Evolutionary conservation across 2,329 filamentous ascomycete species (phyloP).

Genomic region (Colletotrichum costaricense): DNA sequence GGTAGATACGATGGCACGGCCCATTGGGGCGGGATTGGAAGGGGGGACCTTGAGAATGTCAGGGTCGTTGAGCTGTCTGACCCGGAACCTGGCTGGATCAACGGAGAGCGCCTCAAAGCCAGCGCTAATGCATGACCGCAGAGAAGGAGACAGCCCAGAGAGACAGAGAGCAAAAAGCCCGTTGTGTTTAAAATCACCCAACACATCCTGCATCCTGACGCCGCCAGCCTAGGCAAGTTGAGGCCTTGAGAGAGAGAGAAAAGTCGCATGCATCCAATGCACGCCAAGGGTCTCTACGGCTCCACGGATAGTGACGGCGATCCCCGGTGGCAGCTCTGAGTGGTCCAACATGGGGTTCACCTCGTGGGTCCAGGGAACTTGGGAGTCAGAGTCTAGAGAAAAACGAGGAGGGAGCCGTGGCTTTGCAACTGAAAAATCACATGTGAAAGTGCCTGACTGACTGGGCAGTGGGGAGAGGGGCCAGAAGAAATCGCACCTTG

Average conservation of each 20-base stretch:
- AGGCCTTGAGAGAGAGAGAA: conserved; percentile 16
- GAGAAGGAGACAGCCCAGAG: neutral
- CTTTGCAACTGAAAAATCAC: conserved; percentile 34
- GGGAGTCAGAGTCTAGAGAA: conserved; percentile 8
- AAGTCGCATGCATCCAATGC: conserved; percentile 24
- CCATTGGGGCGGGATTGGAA: conserved; percentile 22
- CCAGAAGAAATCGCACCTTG: neutral
- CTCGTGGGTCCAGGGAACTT: conserved; percentile 21
- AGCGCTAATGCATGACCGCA: neutral
- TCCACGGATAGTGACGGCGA: conserved; percentile 30
- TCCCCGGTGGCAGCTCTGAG: conserved; percentile 25
- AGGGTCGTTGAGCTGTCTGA: conserved; percentile 23
- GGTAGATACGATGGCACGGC: conserved; percentile 11
- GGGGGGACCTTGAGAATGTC: conserved; percentile 34
- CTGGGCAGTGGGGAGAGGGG: neutral
- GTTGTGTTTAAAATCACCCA: conserved; percentile 12
- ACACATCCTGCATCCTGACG: conserved; percentile 10
- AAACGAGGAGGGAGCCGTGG: conserved; percentile 33
- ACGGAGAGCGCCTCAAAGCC: neutral
- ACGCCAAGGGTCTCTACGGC: conserved; percentile 21
- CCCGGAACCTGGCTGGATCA: conserved; percentile 4
- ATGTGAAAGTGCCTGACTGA: conserved; percentile 25
- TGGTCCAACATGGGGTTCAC: conserved; percentile 17
- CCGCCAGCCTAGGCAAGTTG: conserved; percentile 9
- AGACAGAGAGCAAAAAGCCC: neutral